Evolutionary conservation across 2,329 filamentous ascomycete genomes (phyloP).

Genomic region (Fusarium scirpi): DNA sequence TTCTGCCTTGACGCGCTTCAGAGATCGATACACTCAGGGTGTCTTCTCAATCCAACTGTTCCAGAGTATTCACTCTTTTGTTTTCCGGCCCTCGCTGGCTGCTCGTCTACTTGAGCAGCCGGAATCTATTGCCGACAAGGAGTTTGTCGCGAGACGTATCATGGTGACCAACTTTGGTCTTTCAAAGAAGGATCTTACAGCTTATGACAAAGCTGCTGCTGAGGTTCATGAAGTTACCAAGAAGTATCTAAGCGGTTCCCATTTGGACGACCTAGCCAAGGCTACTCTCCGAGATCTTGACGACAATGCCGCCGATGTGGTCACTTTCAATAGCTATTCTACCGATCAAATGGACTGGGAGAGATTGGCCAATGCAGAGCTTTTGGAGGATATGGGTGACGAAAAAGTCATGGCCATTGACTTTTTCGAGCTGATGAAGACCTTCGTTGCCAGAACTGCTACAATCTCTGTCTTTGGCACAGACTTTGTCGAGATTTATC

Average conservation of each 20-base stretch:
- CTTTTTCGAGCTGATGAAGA: constrained; percentile 51
- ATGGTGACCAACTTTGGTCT: constrained; percentile 52
- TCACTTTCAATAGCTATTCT: constrained; percentile 54
- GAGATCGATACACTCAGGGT: constrained; percentile 50
- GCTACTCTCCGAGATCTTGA: constrained; percentile 41
- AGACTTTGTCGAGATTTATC: constrained; percentile 57
- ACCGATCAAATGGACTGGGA: constrained; percentile 57
- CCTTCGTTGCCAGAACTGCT: constrained; percentile 53
- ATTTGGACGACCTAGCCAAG: constrained; percentile 42
- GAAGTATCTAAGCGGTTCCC: constrained; percentile 44
- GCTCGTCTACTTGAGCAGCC: constrained; percentile 49
- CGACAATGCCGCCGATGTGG: constrained; percentile 51
- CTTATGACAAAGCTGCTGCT: constrained; percentile 49
- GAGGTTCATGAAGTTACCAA: constrained; percentile 49
- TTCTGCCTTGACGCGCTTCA: constrained; percentile 49
- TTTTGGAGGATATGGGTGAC: constrained; percentile 44
- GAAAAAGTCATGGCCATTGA: constrained; percentile 51
- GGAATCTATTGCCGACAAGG: constrained; percentile 43
- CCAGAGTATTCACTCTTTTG: constrained; percentile 50
- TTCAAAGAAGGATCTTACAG: constrained; percentile 44
- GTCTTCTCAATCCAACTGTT: constrained; percentile 53
- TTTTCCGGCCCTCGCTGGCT: constrained; percentile 50
- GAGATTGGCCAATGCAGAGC: constrained; percentile 48
- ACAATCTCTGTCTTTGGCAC: constrained; percentile 55
- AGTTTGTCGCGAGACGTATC: constrained; percentile 43